Evolutionary conservation across 2,329 filamentous ascomycete species (phyloP).

Genomic region (Trichoderma atroviride): DNA sequence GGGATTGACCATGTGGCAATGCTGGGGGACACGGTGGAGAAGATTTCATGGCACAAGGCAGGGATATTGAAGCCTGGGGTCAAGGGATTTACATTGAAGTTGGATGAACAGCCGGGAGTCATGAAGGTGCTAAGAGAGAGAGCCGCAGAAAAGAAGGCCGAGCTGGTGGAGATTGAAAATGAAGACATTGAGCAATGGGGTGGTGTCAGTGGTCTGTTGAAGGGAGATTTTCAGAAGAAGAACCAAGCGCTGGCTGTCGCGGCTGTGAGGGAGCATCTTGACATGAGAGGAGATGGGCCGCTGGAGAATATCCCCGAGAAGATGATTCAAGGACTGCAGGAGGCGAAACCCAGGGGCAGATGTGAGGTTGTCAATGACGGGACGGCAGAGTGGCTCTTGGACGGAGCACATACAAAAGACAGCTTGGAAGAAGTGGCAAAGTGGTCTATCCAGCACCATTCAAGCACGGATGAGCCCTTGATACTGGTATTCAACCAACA

Average conservation of each 20-base stretch:
- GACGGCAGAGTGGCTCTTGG: slow-evolving; percentile 73
- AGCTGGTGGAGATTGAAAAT: slow-evolving; percentile 48
- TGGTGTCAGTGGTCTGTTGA: slow-evolving; percentile 47
- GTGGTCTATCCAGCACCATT: slow-evolving; percentile 69
- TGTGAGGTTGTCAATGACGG: slow-evolving; percentile 67
- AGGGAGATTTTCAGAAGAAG: slow-evolving; percentile 57
- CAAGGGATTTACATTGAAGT: slow-evolving; percentile 40
- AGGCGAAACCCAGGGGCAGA: slow-evolving; percentile 71
- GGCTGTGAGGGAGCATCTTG: slow-evolving; percentile 61
- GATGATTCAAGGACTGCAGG: slow-evolving; percentile 66
- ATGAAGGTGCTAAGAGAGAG: slow-evolving; percentile 60
- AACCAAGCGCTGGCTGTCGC: slow-evolving; percentile 62
- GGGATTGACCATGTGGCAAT: slow-evolving; percentile 84
- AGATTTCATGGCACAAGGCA: slow-evolving; percentile 90
- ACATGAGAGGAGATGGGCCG: slow-evolving; percentile 33
- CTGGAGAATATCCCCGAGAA: slow-evolving; percentile 38
- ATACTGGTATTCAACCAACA: slow-evolving; percentile 92
- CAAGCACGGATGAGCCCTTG: slow-evolving; percentile 39
- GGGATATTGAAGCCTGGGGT: slow-evolving; percentile 76
- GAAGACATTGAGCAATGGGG: slow-evolving; percentile 46
- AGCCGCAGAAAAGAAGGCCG: slow-evolving; percentile 56
- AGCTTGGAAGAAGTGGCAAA: slow-evolving; percentile 74
- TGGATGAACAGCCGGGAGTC: slow-evolving; percentile 41
- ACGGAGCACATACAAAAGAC: slow-evolving; percentile 86
- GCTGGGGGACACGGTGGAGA: slow-evolving; percentile 75